Percentiles rank a stretch among this genome's conserved stretches.
Conservation (phyloP, 495 filamentous ascomycete species). For the Baudoinia panamericana region DNA sequence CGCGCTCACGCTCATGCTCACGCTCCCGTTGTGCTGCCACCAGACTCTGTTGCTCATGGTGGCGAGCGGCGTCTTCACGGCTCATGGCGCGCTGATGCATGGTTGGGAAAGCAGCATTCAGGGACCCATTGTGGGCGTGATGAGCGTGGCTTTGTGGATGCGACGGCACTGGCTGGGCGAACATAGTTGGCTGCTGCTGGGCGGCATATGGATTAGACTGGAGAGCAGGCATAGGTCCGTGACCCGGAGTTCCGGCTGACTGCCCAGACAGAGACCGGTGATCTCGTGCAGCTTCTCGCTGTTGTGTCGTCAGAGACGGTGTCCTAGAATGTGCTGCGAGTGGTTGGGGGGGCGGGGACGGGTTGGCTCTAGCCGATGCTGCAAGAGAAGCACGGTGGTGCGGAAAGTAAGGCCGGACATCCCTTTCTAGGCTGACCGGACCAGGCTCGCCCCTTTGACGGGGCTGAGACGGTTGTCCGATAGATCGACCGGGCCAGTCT, state of each 20-base stretch:
- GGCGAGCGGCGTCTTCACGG: conserved; percentile 1
- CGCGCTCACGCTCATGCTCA: background rate
- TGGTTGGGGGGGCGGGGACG: conserved; percentile 13
- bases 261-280: conserved; percentile 3
- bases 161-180: conserved; percentile 3
- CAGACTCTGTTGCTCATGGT: conserved; percentile 2
- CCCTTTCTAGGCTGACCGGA: conserved; percentile 11
- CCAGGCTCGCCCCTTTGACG: background rate
- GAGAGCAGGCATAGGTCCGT: conserved; percentile 8
- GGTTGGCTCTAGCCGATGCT: conserved; percentile 13
- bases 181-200: conserved; percentile 8
- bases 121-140: conserved; percentile 13
- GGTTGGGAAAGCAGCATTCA: conserved; percentile 1
- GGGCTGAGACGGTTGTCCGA: background rate
- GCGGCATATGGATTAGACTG: conserved; percentile 19
- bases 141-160: conserved; percentile 14
- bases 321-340: conserved; percentile 13
- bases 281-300: conserved; percentile 9
- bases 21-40: background rate
- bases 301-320: conserved; percentile 10
- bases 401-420: conserved; percentile 8
- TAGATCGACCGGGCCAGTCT: conserved; percentile 17
- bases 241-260: conserved; percentile 10
- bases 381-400: conserved; percentile 7
- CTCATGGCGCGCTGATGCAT: conserved; percentile 5